Evolutionary conservation across 306 rosid species (phyloP).

Genomic region (Ormosia emarginata): DNA sequence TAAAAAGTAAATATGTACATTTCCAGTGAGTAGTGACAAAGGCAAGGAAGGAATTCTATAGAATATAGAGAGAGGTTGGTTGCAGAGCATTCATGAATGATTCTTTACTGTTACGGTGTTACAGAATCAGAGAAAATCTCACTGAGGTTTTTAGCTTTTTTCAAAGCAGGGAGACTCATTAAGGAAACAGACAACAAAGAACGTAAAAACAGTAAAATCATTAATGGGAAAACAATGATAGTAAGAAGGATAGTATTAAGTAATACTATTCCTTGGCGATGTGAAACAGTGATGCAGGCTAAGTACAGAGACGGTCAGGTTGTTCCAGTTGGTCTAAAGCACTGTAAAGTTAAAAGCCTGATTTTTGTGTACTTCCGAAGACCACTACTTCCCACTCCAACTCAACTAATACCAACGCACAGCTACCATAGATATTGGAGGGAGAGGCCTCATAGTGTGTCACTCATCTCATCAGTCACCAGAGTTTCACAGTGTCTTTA

Average conservation of each 20-base stretch:
- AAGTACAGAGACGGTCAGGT: slow-evolving; percentile 27
- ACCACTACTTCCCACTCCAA: background rate
- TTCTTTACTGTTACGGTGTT: slow-evolving; percentile 14
- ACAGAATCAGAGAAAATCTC: slow-evolving; percentile 44
- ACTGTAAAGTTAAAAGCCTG: background rate
- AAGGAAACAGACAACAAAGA: slow-evolving; percentile 26
- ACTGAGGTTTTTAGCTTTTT: slow-evolving; percentile 30
- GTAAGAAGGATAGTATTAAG: background rate
- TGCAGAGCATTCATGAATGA: background rate
- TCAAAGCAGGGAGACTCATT: background rate
- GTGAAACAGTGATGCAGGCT: slow-evolving; percentile 1
- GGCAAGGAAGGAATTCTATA: background rate
- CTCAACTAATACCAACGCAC: background rate
- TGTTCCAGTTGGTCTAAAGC: slow-evolving; percentile 22
- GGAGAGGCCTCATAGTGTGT: background rate
- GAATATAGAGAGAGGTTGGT: background rate
- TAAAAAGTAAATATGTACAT: too few relatives aligned
- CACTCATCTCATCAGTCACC: background rate
- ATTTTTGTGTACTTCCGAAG: background rate
- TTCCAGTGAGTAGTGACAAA: background rate
- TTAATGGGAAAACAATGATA: slow-evolving; percentile 23
- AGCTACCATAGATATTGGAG: background rate
- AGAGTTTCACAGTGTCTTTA: background rate
- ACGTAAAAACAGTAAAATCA: slow-evolving; percentile 15
- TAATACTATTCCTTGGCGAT: background rate